Conservation (phyloP, 2,329 filamentous ascomycete species). For the Fusarium setosum region DNA sequence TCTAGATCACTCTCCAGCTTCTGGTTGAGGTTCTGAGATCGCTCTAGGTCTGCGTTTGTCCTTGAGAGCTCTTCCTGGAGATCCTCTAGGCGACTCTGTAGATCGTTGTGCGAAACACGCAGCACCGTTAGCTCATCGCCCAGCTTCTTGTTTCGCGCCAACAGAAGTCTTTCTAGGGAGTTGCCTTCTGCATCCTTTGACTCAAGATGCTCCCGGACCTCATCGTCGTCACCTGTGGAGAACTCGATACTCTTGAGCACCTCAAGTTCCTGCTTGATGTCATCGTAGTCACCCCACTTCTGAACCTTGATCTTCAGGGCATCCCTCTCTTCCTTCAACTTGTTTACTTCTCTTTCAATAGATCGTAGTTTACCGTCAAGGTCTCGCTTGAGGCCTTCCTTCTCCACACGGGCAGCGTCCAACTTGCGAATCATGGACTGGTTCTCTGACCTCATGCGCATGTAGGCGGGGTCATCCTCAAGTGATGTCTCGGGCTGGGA, state of each 20-base stretch:
- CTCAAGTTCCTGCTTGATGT: constrained; percentile 94
- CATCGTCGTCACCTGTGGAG: constrained; percentile 87
- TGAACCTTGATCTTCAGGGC: constrained; percentile 82
- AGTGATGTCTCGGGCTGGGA: constrained; percentile 70
- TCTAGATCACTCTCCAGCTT: constrained; percentile 94
- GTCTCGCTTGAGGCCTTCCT: constrained; percentile 81
- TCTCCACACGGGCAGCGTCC: constrained; percentile 85
- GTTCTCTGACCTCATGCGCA: constrained; percentile 92
- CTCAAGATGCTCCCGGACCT: constrained; percentile 58
- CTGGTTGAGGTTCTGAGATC: constrained; percentile 83
- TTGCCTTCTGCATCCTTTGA: constrained; percentile 68
- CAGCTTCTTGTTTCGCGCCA: constrained; percentile 96
- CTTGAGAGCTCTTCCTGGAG: constrained; percentile 86
- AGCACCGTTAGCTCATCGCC: constrained; percentile 93
- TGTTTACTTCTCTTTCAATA: constrained; percentile 81
- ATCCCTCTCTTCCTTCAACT: constrained; percentile 84
- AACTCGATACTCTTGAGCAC: constrained; percentile 99
- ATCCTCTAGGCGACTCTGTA: constrained; percentile 82
- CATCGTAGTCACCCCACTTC: constrained; percentile 94
- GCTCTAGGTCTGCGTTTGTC: constrained; percentile 88
- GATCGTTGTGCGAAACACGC: constrained; percentile 91
- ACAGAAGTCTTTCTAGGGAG: constrained; percentile 87
- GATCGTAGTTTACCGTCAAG: constrained; percentile 80
- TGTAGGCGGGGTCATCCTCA: constrained; percentile 90
- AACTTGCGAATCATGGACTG: constrained; percentile 90